Conservation (phyloP, 2,329 filamentous ascomycete genomes). For the Aureobasidium sp. region DNA sequence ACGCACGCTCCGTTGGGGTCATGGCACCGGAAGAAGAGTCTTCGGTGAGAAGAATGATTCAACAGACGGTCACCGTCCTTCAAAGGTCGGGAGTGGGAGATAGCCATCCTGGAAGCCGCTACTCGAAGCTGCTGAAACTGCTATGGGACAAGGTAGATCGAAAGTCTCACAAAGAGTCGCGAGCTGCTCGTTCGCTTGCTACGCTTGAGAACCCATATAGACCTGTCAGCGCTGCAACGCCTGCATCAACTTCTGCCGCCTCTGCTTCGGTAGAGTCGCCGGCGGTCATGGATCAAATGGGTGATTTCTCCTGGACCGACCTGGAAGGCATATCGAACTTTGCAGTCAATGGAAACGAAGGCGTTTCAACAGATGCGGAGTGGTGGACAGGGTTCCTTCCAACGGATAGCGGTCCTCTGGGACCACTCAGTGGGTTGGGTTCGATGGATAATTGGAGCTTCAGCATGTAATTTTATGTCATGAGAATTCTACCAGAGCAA, state of each 20-base stretch:
- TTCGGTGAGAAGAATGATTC: slow-evolving; percentile 38
- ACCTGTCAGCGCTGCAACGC: slow-evolving; percentile 29
- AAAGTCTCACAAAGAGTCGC: slow-evolving; percentile 20
- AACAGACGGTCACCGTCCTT: slow-evolving; percentile 36
- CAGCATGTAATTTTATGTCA: not conserved
- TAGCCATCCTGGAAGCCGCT: slow-evolving; percentile 39
- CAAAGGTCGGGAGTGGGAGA: slow-evolving; percentile 36
- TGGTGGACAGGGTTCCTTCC: slow-evolving; percentile 31
- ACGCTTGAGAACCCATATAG: slow-evolving; percentile 30
- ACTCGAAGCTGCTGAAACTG: slow-evolving; percentile 37
- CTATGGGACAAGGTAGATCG: slow-evolving; percentile 40
- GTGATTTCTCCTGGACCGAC: slow-evolving; percentile 43
- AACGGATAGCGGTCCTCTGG: slow-evolving; percentile 27
- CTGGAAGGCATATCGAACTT: slow-evolving; percentile 40
- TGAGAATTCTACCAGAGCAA: not conserved
- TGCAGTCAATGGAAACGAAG: slow-evolving; percentile 34
- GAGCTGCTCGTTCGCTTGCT: slow-evolving; percentile 11
- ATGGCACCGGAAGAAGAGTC: slow-evolving; percentile 39
- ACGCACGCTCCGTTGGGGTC: slow-evolving; percentile 39
- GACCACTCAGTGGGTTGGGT: slow-evolving; percentile 21
- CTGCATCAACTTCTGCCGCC: slow-evolving; percentile 17
- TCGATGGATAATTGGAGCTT: slow-evolving; percentile 26
- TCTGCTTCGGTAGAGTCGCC: slow-evolving; percentile 24
- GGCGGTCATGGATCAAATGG: slow-evolving; percentile 36
- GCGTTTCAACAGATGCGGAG: slow-evolving; percentile 21